These are phyloP conservation scores for Starmera amethionina DNA, from an alignment of 805 yeast species.

Conservation along the genomic window DNA sequence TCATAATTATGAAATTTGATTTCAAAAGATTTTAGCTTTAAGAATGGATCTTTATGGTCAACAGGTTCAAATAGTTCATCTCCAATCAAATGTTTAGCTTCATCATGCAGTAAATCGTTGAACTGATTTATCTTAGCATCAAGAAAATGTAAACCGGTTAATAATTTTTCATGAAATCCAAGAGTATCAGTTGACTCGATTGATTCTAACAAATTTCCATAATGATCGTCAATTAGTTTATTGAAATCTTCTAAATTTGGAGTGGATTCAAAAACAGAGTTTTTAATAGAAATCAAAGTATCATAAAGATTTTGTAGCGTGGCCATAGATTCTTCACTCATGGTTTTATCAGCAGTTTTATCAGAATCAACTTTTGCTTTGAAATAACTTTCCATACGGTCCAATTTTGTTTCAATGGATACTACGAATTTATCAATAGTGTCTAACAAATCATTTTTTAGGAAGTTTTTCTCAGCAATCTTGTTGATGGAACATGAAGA, in stretches of 20 bases:
- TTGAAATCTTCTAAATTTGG: constrained; percentile 14
- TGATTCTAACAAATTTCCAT: constrained; percentile 14
- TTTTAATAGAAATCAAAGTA: constrained; percentile 16
- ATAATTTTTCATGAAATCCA: constrained; percentile 21
- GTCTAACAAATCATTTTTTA: constrained; percentile 12
- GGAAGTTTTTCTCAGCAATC: constrained; percentile 15
- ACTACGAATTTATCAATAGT: constrained; percentile 15
- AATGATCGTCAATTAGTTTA: constrained; percentile 16
- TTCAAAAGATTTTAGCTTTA: constrained; percentile 16
- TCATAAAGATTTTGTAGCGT: constrained; percentile 17
- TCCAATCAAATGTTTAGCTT: constrained; percentile 10
- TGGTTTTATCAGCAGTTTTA: not conserved
- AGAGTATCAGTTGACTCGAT: constrained; percentile 13
- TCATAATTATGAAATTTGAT: constrained; percentile 37
- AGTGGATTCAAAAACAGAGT: constrained; percentile 13
- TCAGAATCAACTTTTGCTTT: constrained; percentile 1
- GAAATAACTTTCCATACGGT: constrained; percentile 15
- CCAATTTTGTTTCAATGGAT: constrained; percentile 17
- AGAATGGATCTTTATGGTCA: constrained; percentile 9
- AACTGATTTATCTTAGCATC: constrained; percentile 31
- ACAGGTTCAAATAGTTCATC: constrained; percentile 12
- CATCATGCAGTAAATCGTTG: constrained; percentile 22
- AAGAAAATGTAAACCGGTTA: constrained; percentile 26
- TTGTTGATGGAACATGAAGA: constrained; percentile 15
- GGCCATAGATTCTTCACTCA: constrained; percentile 10